Conservation (phyloP, 768 basidiomycete species). For the Lentinus tigrinus region DNA sequence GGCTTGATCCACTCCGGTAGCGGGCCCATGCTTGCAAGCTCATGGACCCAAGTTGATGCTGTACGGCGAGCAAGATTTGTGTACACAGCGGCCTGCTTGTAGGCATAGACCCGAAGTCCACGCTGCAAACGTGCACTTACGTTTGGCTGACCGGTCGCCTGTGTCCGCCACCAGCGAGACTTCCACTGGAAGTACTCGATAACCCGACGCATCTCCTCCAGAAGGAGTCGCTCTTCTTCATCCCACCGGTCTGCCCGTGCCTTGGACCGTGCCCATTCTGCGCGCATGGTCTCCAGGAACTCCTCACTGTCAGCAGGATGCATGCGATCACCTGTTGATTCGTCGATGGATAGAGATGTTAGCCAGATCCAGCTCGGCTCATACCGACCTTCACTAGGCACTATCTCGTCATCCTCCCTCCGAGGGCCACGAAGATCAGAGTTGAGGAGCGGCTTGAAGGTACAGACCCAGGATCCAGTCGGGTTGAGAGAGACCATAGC, state of each 20-base stretch:
- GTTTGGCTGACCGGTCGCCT: neutral
- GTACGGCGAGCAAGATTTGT: neutral
- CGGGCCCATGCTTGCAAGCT: neutral
- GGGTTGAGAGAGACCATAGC: neutral
- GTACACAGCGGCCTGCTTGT: neutral
- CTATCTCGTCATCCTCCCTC: neutral
- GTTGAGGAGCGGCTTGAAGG: neutral
- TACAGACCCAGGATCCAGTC: neutral
- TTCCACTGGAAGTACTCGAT: slow-evolving; percentile 23
- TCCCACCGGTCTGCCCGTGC: slow-evolving; percentile 10
- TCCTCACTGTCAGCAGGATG: neutral
- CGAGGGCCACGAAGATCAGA: neutral
- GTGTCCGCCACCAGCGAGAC: neutral
- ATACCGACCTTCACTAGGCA: slow-evolving; percentile 7
- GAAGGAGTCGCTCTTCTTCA: slow-evolving; percentile 9
- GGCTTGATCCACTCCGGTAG: neutral
- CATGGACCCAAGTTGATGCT: neutral
- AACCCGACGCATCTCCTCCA: slow-evolving; percentile 30
- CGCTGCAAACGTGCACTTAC: neutral
- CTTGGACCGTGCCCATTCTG: neutral
- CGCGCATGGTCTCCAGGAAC: neutral
- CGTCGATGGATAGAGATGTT: neutral
- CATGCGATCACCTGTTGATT: neutral
- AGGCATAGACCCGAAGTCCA: neutral
- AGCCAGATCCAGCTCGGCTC: slow-evolving; percentile 19